Evolutionary conservation across 2,329 filamentous ascomycete species (phyloP).

Genomic region (Decorospora gaudefroyi): DNA sequence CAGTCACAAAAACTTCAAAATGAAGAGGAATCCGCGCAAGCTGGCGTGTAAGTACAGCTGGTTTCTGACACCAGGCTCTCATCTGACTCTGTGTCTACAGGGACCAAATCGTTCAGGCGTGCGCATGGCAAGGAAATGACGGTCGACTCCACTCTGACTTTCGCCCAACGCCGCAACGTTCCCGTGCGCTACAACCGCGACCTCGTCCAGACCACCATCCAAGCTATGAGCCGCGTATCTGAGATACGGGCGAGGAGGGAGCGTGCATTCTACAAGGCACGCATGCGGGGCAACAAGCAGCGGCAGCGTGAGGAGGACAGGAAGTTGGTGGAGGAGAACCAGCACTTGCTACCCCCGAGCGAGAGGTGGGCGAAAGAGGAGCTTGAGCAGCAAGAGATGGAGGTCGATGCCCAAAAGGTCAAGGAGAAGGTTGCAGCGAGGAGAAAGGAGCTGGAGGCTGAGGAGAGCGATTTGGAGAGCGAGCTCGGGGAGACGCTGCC

Average conservation of each 20-base stretch:
- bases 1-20: constrained; percentile 82
- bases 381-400: constrained; percentile 65
- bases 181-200: constrained; percentile 96
- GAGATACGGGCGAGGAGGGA: constrained; percentile 85
- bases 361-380: constrained; percentile 51
- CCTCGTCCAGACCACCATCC: constrained; percentile 81
- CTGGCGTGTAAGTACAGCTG: no score
- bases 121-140: constrained; percentile 67
- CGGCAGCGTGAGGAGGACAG: constrained; percentile 77
- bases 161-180: constrained; percentile 89
- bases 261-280: constrained; percentile 89
- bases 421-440: constrained; percentile 60
- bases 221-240: constrained; percentile 86
- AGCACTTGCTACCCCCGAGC: constrained; percentile 78
- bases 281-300: constrained; percentile 89
- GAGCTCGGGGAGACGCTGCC: constrained; percentile 43
- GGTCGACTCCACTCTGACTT: constrained; percentile 91
- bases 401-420: constrained; percentile 50
- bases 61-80: no score
- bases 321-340: constrained; percentile 88
- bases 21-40: constrained; percentile 97
- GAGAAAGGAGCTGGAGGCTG: constrained; percentile 67
- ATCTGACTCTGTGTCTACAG: no score
- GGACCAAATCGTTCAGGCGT: constrained; percentile 57
- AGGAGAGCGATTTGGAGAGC: constrained; percentile 52